Base-by-base conservation (phyloP, 805 yeast species). In the Saccharomyces kudriavzevii region DNA sequence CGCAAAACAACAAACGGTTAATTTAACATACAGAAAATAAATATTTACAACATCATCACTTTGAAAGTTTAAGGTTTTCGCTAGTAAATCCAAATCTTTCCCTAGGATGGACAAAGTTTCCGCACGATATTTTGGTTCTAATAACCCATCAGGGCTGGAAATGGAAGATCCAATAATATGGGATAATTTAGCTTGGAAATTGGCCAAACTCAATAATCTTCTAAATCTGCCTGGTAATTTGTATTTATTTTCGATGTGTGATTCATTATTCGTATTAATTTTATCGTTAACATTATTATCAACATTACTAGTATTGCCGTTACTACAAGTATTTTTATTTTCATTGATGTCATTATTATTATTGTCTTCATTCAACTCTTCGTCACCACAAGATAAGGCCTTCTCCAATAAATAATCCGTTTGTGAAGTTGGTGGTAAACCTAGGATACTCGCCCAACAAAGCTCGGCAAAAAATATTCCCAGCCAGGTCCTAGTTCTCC, bases 401-500 rank as follows among this genome's bases (percentile, higher is more conserved):
- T 79, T 82, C 60, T 90, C 96, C 31, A 91, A 73, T 45, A 90
- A 72, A 65, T 84, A 88, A 68, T 91, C 97, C 0, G 91, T 85
- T 54, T 84, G 88, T 60, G 88, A 79, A 3, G 89, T 83, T 1
- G 96, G 91, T 1, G 97, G 97, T 50, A 91, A 72, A 0, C 97
- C 97, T 47, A 90, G 70, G 40, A 84, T 81, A 11, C 95, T 85
- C 3, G 96, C 85, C 94, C 96, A 88, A 64, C 89, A 86, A 60
- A 90, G 95, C 65, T 90, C 97, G 48, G 89, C 78, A 64, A 90
- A 86, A 68, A 87, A 91, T 3, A 88, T 85, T 2, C 92, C 90
- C 28, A 89, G 72, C 97, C 97, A 91, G 1, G 96, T 82, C 60
- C 96, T 75, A 0, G 97, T 89, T 68, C 97, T 78, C 97, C 97